Percentiles rank a stretch among this genome's conserved stretches.
Evolutionary conservation across 2,329 filamentous ascomycete genomes (phyloP).

Genomic region (Arthroderma sp.): DNA sequence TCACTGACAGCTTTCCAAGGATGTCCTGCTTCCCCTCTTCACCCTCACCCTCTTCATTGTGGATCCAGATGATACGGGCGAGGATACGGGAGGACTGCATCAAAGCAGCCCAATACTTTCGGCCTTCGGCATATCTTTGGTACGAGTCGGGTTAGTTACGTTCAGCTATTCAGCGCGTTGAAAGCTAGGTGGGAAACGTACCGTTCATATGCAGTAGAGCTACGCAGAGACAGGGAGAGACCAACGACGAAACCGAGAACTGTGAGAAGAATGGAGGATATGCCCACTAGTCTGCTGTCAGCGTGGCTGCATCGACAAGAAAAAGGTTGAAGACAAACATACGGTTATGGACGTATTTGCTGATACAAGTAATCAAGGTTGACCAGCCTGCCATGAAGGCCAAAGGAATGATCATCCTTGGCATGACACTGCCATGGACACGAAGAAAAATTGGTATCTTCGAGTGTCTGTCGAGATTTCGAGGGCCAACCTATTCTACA

Average conservation of each 20-base stretch:
- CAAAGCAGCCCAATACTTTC: slow-evolving; percentile 50
- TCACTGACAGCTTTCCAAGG: slow-evolving; percentile 48
- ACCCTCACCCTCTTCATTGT: slow-evolving; percentile 48
- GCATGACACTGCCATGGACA: slow-evolving; percentile 61
- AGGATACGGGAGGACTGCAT: slow-evolving; percentile 44
- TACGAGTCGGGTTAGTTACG: slow-evolving; percentile 1
- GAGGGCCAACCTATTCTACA: slow-evolving; percentile 32
- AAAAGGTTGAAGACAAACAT: slow-evolving; percentile 9
- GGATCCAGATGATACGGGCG: slow-evolving; percentile 68
- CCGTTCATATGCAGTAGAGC: slow-evolving; percentile 63
- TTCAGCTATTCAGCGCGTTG: neutral
- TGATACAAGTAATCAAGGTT: slow-evolving; percentile 49
- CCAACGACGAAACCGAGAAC: slow-evolving; percentile 72
- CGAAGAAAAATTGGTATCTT: slow-evolving; percentile 66
- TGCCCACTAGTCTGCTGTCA: slow-evolving; percentile 30
- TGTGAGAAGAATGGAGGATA: slow-evolving; percentile 53
- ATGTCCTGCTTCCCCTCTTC: slow-evolving; percentile 51
- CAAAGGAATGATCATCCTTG: slow-evolving; percentile 60
- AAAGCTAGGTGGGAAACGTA: slow-evolving; percentile 12
- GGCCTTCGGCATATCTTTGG: slow-evolving; percentile 42
- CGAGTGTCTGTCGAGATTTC: slow-evolving; percentile 58
- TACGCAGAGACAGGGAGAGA: slow-evolving; percentile 65
- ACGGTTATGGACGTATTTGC: slow-evolving; percentile 31
- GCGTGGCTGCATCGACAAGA: slow-evolving; percentile 2
- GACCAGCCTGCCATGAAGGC: slow-evolving; percentile 51